A percentile compares a stretch with the other conserved stretches of the same genome.
These are phyloP conservation scores for Saccharum hybrid DNA, from an alignment of 202 grass and related monocot genomes.

Conservation along the genomic window DNA sequence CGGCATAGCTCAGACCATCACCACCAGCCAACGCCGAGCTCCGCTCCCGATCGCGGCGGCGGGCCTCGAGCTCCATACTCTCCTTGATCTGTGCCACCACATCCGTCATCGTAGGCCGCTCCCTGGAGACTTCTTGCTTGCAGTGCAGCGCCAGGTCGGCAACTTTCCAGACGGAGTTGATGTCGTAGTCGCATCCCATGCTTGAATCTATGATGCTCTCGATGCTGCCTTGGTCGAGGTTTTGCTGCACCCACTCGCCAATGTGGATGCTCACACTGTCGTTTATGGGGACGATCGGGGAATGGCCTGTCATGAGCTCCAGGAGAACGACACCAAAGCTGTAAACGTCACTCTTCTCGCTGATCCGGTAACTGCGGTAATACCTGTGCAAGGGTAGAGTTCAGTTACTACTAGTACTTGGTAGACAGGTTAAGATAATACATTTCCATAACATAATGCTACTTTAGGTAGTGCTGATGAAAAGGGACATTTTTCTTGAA, in stretches of 20 bases:
- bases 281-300: constrained; percentile 36
- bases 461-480: background rate
- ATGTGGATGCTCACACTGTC: constrained; percentile 54
- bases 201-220: constrained; percentile 52
- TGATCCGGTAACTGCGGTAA: constrained; percentile 45
- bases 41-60: background rate
- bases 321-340: constrained; percentile 60
- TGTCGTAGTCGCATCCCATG: constrained; percentile 52
- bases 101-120: constrained; percentile 49
- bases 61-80: constrained; percentile 35
- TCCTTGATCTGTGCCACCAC: constrained; percentile 52
- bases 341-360: constrained; percentile 58
- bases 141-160: constrained; percentile 51
- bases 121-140: constrained; percentile 37
- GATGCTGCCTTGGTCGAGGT: constrained; percentile 43
- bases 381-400: constrained; percentile 45
- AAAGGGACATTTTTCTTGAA: background rate
- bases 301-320: constrained; percentile 55
- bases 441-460: background rate
- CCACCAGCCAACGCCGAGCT: background rate
- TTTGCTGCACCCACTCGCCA: constrained; percentile 57
- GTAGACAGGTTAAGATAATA: background rate
- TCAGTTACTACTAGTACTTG: background rate
- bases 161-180: constrained; percentile 56
- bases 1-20: background rate